phyloP scores from a whole-genome alignment of 176 grass and related monocot species.

The Musa troglodytarum region DNA sequence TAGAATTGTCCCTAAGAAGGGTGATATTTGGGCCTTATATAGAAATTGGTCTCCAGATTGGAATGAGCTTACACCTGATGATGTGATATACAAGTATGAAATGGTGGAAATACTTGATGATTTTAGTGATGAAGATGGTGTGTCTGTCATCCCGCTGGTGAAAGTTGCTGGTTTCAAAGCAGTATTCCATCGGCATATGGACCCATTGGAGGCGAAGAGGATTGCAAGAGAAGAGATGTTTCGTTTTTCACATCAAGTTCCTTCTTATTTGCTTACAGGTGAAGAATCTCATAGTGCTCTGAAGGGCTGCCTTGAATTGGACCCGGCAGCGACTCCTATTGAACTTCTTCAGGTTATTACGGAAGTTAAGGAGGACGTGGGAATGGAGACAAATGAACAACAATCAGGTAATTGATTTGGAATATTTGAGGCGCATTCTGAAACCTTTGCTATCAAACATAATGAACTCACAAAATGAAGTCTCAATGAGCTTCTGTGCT shows the following conservation, averaged over 20 bases:
- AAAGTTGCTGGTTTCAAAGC: conserved; percentile 96
- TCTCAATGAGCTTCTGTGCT: not conserved
- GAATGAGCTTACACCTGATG: conserved; percentile 70
- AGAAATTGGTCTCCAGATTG: conserved; percentile 67
- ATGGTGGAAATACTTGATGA: conserved; percentile 85
- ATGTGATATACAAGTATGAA: conserved; percentile 82
- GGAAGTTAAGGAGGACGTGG: conserved; percentile 50
- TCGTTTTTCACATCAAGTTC: conserved; percentile 91
- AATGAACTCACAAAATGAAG: not conserved
- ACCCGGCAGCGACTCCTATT: conserved; percentile 85
- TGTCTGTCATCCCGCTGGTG: conserved; percentile 61
- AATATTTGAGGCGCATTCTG: not conserved
- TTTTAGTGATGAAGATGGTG: conserved; percentile 59
- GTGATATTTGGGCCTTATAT: conserved; percentile 92
- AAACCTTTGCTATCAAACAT: not conserved
- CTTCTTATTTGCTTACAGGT: conserved; percentile 63
- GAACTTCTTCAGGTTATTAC: conserved; percentile 89
- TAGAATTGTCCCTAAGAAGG: conserved; percentile 76
- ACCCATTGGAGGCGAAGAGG: conserved; percentile 52
- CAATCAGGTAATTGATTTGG: conserved; percentile 19
- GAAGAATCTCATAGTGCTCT: conserved; percentile 66
- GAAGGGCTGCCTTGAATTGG: conserved; percentile 76
- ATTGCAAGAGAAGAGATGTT: conserved; percentile 83
- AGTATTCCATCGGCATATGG: conserved; percentile 69
- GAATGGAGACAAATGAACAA: conserved; percentile 23